Conservation (phyloP, 1,284 basidiomycete species). For the Irpex rosettiformis region DNA sequence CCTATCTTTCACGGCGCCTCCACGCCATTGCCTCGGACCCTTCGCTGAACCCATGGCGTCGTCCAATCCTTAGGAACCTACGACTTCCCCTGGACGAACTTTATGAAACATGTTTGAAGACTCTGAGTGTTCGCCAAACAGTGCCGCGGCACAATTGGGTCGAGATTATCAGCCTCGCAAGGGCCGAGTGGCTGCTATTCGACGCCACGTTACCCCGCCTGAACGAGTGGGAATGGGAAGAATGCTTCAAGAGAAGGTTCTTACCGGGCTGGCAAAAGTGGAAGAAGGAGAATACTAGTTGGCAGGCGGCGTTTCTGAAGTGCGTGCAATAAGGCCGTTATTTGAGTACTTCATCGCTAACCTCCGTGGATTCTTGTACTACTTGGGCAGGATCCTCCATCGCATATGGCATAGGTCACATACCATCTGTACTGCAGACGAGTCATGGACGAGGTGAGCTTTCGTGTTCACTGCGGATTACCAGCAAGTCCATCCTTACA, state of each 20-base stretch:
- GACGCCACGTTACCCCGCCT: constrained; percentile 65
- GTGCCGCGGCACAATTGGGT: constrained; percentile 76
- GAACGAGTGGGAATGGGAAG: constrained; percentile 62
- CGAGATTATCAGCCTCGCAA: constrained; percentile 60
- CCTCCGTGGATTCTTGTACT: background rate
- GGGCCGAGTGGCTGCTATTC: constrained; percentile 58
- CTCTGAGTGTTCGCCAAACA: constrained; percentile 54
- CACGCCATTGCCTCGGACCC: constrained; percentile 54
- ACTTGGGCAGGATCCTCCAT: constrained; percentile 46
- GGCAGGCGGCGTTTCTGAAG: constrained; percentile 65
- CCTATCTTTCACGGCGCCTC: constrained; percentile 57
- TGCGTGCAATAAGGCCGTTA: constrained; percentile 28
- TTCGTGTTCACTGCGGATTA: constrained; percentile 15
- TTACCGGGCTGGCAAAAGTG: constrained; percentile 68
- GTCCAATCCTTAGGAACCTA: constrained; percentile 59
- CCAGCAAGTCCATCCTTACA: background rate
- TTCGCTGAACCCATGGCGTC: constrained; percentile 69
- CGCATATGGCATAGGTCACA: constrained; percentile 63
- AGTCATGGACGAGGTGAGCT: constrained; percentile 75
- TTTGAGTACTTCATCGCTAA: background rate
- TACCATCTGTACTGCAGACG: constrained; percentile 69
- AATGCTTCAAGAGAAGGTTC: constrained; percentile 65
- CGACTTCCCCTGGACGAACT: constrained; percentile 24
- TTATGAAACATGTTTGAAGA: constrained; percentile 50
- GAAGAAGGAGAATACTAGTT: constrained; percentile 52